Percentiles rank a stretch among this genome's conserved stretches.
These are phyloP conservation scores for Alternaria gaisen DNA, from an alignment of 2,329 filamentous ascomycete genomes.

Conservation along the genomic window DNA sequence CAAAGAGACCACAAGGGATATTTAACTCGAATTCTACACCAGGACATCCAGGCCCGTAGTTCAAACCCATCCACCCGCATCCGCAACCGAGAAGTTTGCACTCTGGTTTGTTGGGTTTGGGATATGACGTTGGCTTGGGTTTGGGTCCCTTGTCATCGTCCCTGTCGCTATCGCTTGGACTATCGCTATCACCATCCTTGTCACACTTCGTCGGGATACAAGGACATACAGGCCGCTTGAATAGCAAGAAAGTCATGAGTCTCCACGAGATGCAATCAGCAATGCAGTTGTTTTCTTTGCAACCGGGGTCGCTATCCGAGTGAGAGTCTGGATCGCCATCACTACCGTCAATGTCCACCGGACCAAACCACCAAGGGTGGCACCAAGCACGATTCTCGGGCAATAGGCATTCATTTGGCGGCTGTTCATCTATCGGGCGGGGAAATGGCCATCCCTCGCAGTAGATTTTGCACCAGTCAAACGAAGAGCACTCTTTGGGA, in stretches of 20 bases:
- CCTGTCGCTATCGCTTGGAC: slow-evolving; percentile 13
- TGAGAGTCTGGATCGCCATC: slow-evolving; percentile 17
- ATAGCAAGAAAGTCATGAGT: slow-evolving; percentile 6
- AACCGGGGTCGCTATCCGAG: slow-evolving; percentile 12
- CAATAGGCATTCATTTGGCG: slow-evolving; percentile 18
- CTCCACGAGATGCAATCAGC: slow-evolving; percentile 14
- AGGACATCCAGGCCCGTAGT: slow-evolving; percentile 27
- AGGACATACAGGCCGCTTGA: slow-evolving; percentile 24
- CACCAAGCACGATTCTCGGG: slow-evolving; percentile 16
- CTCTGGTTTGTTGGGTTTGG: slow-evolving; percentile 6
- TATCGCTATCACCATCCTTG: slow-evolving; percentile 14
- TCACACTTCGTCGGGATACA: slow-evolving; percentile 23
- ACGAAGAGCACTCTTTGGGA: slow-evolving; percentile 5
- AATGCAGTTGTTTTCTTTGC: slow-evolving; percentile 24
- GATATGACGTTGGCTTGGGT: slow-evolving; percentile 12
- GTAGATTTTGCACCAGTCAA: slow-evolving; percentile 12
- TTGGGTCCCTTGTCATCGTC: slow-evolving; percentile 9
- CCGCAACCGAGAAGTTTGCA: slow-evolving; percentile 34
- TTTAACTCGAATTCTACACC: slow-evolving; percentile 4
- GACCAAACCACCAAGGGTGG: slow-evolving; percentile 15
- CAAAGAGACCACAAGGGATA: slow-evolving; percentile 28
- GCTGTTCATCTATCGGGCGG: slow-evolving; percentile 2
- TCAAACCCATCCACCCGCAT: slow-evolving; percentile 38
- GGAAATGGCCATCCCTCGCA: slow-evolving; percentile 7
- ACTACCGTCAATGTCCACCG: background rate